Conservation (phyloP, 1,284 basidiomycete species). For the Sanghuangporus baumii region DNA sequence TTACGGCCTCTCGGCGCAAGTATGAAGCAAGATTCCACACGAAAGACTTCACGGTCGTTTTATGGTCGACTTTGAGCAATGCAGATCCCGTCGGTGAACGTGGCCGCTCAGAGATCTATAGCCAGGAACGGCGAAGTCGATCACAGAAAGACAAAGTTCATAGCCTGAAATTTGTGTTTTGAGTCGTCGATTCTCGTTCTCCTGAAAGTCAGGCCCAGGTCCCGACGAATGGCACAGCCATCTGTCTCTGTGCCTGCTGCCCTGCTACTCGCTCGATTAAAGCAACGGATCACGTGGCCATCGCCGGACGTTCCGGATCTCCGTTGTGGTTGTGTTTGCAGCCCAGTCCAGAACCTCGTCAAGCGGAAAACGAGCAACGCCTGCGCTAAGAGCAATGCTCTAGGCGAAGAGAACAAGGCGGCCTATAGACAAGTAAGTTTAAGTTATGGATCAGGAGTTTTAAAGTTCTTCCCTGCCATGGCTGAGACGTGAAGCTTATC, state of each 20-base stretch:
- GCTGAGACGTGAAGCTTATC: too few relatives aligned
- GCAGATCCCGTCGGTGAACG: background rate
- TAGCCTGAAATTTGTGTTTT: background rate
- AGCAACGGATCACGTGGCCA: background rate
- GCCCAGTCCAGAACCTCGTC: background rate
- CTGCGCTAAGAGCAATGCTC: background rate
- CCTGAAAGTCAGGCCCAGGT: constrained; percentile 16
- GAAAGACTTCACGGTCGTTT: background rate
- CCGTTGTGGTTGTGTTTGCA: background rate
- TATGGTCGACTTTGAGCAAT: background rate
- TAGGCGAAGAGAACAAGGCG: too few relatives aligned
- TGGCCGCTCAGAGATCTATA: background rate
- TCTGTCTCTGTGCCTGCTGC: background rate
- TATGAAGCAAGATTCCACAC: background rate
- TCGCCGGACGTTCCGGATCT: background rate
- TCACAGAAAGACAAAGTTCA: background rate
- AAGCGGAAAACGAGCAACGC: background rate
- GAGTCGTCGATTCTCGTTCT: constrained; percentile 7
- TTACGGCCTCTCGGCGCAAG: background rate
- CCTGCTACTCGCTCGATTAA: background rate
- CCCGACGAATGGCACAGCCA: constrained; percentile 6
- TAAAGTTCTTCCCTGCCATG: too few relatives aligned
- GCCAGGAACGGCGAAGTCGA: background rate
- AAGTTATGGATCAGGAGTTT: too few relatives aligned
- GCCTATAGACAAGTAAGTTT: too few relatives aligned